Evolutionary conservation across 371 early-diverging fungal species (phyloP).

Genomic region (Mortierella sp.): DNA sequence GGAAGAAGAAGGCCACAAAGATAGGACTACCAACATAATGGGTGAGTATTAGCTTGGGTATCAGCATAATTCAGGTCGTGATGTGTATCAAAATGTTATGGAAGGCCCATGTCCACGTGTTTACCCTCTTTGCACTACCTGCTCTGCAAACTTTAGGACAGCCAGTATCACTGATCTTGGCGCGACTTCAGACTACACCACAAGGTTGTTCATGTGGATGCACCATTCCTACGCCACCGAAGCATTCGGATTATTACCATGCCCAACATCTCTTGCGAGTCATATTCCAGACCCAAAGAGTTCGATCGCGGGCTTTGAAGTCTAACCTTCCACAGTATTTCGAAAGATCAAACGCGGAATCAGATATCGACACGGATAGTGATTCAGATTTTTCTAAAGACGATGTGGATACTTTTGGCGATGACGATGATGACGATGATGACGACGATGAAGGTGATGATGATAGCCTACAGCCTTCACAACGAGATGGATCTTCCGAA

Average conservation of each 20-base stretch:
- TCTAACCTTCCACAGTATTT: constrained; percentile 34
- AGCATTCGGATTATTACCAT: constrained; percentile 51
- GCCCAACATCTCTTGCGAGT: constrained; percentile 49
- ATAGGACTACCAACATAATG: constrained; percentile 37
- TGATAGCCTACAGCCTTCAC: neutral
- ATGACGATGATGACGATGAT: neutral
- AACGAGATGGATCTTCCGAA: neutral
- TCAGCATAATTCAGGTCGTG: neutral
- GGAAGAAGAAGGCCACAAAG: constrained; percentile 16
- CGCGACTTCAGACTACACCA: constrained; percentile 42
- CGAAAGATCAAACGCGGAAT: constrained; percentile 9
- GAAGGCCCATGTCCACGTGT: neutral
- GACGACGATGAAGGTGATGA: neutral
- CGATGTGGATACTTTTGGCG: neutral
- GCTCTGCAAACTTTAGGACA: constrained; percentile 15
- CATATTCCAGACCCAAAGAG: constrained; percentile 44
- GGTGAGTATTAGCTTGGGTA: constrained; percentile 19
- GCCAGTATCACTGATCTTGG: constrained; percentile 45
- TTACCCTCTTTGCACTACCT: neutral
- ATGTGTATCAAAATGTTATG: neutral
- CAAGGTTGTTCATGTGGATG: constrained; percentile 51
- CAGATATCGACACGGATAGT: neutral
- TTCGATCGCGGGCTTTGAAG: constrained; percentile 26
- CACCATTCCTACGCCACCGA: constrained; percentile 45
- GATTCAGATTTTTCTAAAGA: neutral